Evolutionary conservation across 2,329 filamentous ascomycete species (phyloP), one percentile per base, ranked within the genome.

Genomic region (Penicillium capsulatum): DNA sequence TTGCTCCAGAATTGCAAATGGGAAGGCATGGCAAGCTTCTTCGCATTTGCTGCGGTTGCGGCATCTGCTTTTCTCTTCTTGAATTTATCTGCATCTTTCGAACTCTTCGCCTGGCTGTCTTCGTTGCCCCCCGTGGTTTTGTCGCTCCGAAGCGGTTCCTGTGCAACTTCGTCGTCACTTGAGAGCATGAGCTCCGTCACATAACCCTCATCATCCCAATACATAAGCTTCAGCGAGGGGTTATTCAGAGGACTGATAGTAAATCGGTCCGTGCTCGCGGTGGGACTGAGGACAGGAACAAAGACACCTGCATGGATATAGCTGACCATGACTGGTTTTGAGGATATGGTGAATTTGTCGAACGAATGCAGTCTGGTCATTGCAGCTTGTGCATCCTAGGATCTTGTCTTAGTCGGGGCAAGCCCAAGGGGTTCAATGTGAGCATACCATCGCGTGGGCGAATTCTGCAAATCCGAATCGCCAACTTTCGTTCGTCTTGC

Each of bases 281-380:
- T 72, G 6, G 75, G 72, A 35, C 81, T 76, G 34, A 84, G 72
- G 30, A 85, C 82, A 0, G 84, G 86, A 9, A 90, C 78, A 55
- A 94, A 92, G 2, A 92, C 86, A 4, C 86, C 86, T n/a, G 85
- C 79, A 50, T 92, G 86, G 27, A 90, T 89, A 51, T 84, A 88
- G 30, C 78, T 83, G 16, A 87, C 74, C 8, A 77, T 73, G 11
- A 88, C 83, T 0, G 81, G 77, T 49, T 80, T 83, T 2, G 83
- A 86, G 0, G 81, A 82, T 45, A 92, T 86, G 2, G 83, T 88
- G 55, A 91, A 91, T 34, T 81, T 83, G 8, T 86, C 79, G 17
- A 82, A 79, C 22, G 81, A 82, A 27, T 79, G 79, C 52, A 84
- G 83, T 50, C 87, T 86, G 15, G 76, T 73, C 57, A 90, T 68